phyloP scores from a whole-genome alignment of 768 basidiomycete species.

The Lepiota brunneoincarnata region DNA sequence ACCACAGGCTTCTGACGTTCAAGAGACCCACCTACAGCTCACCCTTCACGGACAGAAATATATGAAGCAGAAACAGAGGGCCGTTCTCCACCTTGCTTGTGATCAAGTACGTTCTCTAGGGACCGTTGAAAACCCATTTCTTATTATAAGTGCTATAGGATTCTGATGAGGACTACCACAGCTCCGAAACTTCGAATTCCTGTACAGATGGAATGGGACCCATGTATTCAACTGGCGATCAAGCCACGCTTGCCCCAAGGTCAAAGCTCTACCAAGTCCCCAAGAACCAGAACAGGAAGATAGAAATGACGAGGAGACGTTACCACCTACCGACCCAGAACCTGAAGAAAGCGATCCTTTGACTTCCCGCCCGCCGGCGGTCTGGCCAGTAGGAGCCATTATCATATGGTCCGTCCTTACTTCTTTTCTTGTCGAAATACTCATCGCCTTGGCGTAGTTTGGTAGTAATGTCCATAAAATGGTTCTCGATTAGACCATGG shows the following conservation, averaged over 20 bases:
- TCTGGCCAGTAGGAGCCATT: neutral
- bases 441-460: too few species aligned
- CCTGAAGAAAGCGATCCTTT: neutral
- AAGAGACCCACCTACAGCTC: conserved; percentile 23
- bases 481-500: neutral
- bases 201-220: conserved; percentile 24
- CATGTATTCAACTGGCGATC: conserved; percentile 25
- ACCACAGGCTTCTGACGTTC: conserved; percentile 8
- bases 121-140: neutral
- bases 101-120: conserved; percentile 16
- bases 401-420: neutral
- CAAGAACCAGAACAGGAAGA: neutral
- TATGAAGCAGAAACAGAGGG: conserved; percentile 24
- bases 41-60: conserved; percentile 30
- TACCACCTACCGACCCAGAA: conserved; percentile 3
- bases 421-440: neutral
- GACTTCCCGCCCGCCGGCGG: neutral
- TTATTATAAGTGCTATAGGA: neutral
- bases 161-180: conserved; percentile 13
- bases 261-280: neutral
- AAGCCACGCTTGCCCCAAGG: conserved; percentile 21
- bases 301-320: neutral
- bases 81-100: conserved; percentile 28
- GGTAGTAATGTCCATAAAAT: too few species aligned
- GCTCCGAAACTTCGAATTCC: conserved; percentile 11